Evolutionary conservation across 805 yeast species (phyloP).

Genomic region (Myxozyma kluyveri): DNA sequence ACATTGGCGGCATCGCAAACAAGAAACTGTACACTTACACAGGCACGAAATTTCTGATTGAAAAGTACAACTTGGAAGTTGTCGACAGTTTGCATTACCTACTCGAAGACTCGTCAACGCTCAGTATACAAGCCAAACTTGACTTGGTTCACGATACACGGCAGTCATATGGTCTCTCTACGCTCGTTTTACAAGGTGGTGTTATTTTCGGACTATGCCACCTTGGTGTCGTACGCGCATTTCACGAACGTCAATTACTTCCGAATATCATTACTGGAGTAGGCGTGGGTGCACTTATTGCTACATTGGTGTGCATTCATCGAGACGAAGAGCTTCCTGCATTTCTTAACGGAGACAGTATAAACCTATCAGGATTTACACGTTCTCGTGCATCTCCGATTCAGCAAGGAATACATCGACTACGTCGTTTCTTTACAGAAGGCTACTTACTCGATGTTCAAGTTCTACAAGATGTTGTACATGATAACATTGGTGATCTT

Average conservation of each 20-base stretch:
- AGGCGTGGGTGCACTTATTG: constrained; percentile 92
- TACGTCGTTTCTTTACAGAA: constrained; percentile 67
- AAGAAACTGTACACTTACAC: constrained; percentile 75
- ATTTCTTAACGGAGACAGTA: constrained; percentile 35
- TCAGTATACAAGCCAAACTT: constrained; percentile 51
- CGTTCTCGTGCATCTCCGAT: background rate
- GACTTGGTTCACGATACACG: constrained; percentile 83
- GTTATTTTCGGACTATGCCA: constrained; percentile 92
- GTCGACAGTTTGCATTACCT: constrained; percentile 62
- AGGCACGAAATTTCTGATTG: constrained; percentile 81
- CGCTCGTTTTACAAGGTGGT: constrained; percentile 90
- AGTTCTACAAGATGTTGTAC: constrained; percentile 73
- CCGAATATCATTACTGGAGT: constrained; percentile 89
- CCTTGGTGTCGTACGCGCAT: constrained; percentile 83
- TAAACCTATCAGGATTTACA: constrained; percentile 20
- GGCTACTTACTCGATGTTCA: constrained; percentile 86
- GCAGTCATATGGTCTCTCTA: constrained; percentile 87
- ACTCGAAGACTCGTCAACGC: constrained; percentile 36
- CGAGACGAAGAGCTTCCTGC: constrained; percentile 60
- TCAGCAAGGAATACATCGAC: constrained; percentile 10
- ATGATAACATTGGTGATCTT: constrained; percentile 69
- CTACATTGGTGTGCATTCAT: constrained; percentile 75
- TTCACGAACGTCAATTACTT: constrained; percentile 68
- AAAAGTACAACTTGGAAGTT: constrained; percentile 79
- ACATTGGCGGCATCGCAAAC: constrained; percentile 87